Conservation (phyloP, 176 grass and related monocot species). For the Musa beccarii region DNA sequence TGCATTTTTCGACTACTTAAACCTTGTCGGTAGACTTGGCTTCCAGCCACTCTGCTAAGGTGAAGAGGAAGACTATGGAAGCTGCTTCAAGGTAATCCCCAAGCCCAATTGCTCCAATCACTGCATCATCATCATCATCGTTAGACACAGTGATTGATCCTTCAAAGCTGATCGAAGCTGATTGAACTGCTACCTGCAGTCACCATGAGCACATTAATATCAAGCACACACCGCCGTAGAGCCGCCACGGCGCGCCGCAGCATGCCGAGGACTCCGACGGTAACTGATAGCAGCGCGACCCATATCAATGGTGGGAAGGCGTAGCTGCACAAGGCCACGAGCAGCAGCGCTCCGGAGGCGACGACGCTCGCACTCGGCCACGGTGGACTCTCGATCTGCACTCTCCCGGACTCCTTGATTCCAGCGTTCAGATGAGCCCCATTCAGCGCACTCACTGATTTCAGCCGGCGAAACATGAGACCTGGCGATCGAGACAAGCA, state of each 20-base stretch:
- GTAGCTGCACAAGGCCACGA: conserved; percentile 4
- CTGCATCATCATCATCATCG: neutral
- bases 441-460: conserved; percentile 7
- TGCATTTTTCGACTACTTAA: neutral
- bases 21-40: conserved; percentile 4
- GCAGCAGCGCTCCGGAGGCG: conserved; percentile 6
- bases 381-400: neutral
- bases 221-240: neutral
- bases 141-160: no score
- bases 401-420: neutral
- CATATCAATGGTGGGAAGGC: conserved; percentile 1
- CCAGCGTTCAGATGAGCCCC: conserved; percentile 8
- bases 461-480: neutral
- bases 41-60: conserved; percentile 10
- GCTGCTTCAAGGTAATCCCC: conserved; percentile 12
- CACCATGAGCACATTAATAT: conserved; percentile 14
- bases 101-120: conserved; percentile 1
- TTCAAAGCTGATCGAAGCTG: neutral
- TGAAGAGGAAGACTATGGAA: conserved; percentile 10
- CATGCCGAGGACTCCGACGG: neutral
- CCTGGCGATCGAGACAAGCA: neutral
- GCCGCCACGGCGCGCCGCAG: neutral
- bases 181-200: neutral
- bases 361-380: neutral
- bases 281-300: neutral